A percentile compares a stretch with the other conserved stretches of the same genome.
Conservation (phyloP, 139 green algal genomes). For the Coelastrella sp. region DNA sequence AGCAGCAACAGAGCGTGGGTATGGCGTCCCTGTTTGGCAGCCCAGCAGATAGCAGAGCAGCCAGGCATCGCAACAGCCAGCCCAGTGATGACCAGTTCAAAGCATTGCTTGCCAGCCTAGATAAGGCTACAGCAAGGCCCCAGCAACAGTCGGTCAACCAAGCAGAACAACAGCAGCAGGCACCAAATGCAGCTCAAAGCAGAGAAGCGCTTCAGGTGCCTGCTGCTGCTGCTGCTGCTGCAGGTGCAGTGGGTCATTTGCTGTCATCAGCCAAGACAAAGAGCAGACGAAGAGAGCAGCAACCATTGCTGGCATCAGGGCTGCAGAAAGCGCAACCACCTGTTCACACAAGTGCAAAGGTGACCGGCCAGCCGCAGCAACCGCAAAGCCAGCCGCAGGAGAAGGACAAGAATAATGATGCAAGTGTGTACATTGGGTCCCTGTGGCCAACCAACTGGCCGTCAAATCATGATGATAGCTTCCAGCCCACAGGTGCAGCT, state of each 20-base stretch:
- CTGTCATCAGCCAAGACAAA: no score
- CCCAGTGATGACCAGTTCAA: constrained; percentile 4
- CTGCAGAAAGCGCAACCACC: no score
- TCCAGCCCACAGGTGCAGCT: background rate
- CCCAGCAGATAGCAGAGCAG: background rate
- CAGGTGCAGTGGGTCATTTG: background rate
- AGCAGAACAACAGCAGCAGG: background rate
- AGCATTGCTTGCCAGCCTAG: constrained; percentile 4
- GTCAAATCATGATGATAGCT: background rate
- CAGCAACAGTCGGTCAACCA: background rate
- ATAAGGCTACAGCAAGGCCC: background rate
- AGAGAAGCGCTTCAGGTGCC: no score
- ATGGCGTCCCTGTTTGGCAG: background rate
- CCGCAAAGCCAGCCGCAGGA: background rate
- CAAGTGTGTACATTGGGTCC: background rate
- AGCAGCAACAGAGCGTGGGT: constrained; percentile 12
- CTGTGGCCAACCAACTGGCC: constrained; percentile 22
- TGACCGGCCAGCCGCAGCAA: background rate
- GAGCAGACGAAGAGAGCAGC: no score
- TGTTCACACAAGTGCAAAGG: no score
- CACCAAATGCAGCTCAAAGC: no score
- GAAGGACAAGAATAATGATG: no score
- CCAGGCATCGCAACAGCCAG: background rate
- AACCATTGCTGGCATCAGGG: no score
- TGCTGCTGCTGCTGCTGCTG: background rate